Conservation (phyloP, 208 protist species). For the Borovskyia barvae region DNA sequence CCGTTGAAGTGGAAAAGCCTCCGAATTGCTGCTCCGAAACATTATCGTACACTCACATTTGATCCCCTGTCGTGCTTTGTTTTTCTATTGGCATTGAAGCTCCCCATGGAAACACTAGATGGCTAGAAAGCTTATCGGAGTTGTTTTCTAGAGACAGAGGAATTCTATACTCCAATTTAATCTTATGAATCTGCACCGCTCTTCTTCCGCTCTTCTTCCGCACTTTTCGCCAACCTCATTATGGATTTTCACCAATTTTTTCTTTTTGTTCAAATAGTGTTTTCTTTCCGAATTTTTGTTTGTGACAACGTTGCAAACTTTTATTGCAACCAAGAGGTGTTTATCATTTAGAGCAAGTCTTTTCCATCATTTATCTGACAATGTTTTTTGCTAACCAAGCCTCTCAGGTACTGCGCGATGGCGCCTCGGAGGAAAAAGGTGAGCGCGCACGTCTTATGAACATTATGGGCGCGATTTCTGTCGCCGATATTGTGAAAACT, state of each 20-base stretch:
- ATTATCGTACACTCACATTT: no score
- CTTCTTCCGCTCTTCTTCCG: background rate
- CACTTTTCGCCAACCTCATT: background rate
- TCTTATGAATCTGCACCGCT: slow-evolving; percentile 2
- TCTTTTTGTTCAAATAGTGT: slow-evolving; percentile 22
- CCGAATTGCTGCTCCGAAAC: no score
- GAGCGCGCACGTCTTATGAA: slow-evolving; percentile 92
- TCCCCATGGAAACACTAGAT: slow-evolving; percentile 2
- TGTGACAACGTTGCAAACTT: background rate
- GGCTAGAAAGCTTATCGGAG: background rate
- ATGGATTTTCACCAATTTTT: background rate
- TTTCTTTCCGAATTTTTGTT: background rate
- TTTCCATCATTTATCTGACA: background rate
- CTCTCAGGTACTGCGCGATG: slow-evolving; percentile 77
- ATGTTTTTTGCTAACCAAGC: slow-evolving; percentile 85
- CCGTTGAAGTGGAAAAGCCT: no score
- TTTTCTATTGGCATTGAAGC: background rate
- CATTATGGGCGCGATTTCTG: slow-evolving; percentile 87
- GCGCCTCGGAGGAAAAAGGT: slow-evolving; percentile 91
- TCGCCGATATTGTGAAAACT: slow-evolving; percentile 98
- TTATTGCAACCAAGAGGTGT: slow-evolving; percentile 5
- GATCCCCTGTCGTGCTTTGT: no score
- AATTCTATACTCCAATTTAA: slow-evolving; percentile 1
- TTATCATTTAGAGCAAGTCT: slow-evolving; percentile 5
- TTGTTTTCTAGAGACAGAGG: slow-evolving; percentile 4